These are phyloP conservation scores for Logfia minima DNA, from an alignment of 129 eudicot genomes.

Conservation along the genomic window DNA sequence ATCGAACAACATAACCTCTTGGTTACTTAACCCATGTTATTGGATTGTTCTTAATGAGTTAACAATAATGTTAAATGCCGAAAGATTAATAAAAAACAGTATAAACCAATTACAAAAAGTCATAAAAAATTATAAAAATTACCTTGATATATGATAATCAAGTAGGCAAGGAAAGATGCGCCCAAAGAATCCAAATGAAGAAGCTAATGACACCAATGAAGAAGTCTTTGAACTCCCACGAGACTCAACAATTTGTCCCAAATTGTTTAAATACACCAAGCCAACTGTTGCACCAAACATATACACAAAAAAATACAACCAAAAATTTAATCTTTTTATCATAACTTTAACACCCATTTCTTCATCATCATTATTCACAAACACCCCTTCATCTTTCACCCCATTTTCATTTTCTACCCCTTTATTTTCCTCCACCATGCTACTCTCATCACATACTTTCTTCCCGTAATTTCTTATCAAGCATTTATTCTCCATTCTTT, in stretches of 20 bases:
- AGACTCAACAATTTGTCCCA: slow-evolving; percentile 91
- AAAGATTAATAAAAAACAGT: not conserved
- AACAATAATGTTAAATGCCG: not conserved
- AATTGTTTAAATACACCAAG: slow-evolving; percentile 76
- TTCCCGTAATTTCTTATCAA: slow-evolving; percentile 42
- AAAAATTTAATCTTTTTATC: slow-evolving; percentile 70
- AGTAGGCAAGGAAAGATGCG: slow-evolving; percentile 73
- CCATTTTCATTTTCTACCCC: slow-evolving; percentile 25
- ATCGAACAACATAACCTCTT: not conserved
- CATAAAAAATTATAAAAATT: not conserved
- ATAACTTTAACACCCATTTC: slow-evolving; percentile 54
- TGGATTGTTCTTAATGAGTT: not conserved
- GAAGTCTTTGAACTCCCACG: slow-evolving; percentile 69
- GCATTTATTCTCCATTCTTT: slow-evolving; percentile 49
- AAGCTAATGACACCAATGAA: slow-evolving; percentile 76
- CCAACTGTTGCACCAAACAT: slow-evolving; percentile 90
- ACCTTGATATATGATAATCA: slow-evolving; percentile 64
- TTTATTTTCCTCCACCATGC: slow-evolving; percentile 25
- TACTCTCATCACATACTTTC: slow-evolving; percentile 35
- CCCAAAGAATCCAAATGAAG: slow-evolving; percentile 83
- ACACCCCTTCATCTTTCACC: slow-evolving; percentile 31
- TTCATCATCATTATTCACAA: slow-evolving; percentile 21
- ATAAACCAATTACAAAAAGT: not conserved
- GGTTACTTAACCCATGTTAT: not conserved
- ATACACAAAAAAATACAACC: slow-evolving; percentile 82